Evolutionary conservation across 345 rosid genomes (phyloP).

Genomic region (Eucalyptus regnans): DNA sequence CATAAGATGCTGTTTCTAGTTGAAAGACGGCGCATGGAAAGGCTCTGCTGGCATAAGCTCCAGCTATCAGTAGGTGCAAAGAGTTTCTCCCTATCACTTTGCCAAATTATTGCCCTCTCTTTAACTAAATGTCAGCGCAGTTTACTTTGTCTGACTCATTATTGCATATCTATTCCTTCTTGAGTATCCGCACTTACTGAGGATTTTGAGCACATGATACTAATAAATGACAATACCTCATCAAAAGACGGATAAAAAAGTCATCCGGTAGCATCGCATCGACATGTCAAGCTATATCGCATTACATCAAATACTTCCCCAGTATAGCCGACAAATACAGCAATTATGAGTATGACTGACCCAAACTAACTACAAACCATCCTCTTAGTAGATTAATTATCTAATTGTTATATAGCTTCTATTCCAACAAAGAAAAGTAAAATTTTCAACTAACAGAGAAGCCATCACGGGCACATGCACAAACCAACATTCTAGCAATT

Average conservation of each 20-base stretch:
- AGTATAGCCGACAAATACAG: background rate
- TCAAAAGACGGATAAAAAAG: background rate
- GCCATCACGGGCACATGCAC: background rate
- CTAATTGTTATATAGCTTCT: background rate
- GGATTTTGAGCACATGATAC: background rate
- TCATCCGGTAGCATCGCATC: background rate
- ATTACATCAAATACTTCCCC: background rate
- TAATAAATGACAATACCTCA: background rate
- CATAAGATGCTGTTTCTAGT: background rate
- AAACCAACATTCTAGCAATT: background rate
- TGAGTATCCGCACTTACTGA: background rate
- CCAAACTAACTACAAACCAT: background rate
- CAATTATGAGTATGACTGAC: background rate
- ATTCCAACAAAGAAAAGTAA: background rate
- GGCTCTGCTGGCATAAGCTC: background rate
- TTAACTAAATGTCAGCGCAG: background rate
- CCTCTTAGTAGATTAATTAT: background rate
- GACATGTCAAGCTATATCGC: background rate
- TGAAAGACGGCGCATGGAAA: background rate
- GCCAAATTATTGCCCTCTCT: background rate
- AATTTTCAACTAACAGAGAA: background rate
- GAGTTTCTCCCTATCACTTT: background rate
- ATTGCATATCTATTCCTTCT: background rate
- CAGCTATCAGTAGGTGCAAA: background rate
- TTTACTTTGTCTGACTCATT: background rate